Evolutionary conservation across 495 filamentous ascomycete species (phyloP), one percentile per base, ranked within the genome.

Genomic region (Trichoderma erinaceum): DNA sequence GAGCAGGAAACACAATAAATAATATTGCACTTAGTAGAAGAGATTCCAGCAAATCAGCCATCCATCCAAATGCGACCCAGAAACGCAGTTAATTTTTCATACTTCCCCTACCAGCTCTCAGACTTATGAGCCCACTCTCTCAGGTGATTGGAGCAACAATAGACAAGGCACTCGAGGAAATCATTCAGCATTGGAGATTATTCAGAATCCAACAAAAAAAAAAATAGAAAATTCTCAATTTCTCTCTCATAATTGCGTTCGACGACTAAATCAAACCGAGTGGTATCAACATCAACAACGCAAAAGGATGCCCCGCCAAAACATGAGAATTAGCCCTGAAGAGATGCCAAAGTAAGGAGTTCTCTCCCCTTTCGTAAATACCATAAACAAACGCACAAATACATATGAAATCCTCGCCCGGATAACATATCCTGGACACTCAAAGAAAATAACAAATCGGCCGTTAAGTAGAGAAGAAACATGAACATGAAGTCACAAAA

Each of bases 201-300:
- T 29, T 8, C 0, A 32, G 29, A 13, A 16, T n/a, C 27, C 41
- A 70, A 63, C 70, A 68, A 56, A 67, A 67, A 70, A 63, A 32
- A 69, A n/a, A n/a, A n/a, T 56, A 69, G 67, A 50, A n/a, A 15
- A 61, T 29, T 29, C 56, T 61, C 56, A 61, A 61, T 61, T 61
- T 61, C 56, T 61, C 25, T 58, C 56, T 23, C 23, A 61, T 52
- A 58, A 38, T 50, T 16, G 65, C 56, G 66, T 67, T 69, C 41
- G 58, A 68, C 41, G 63, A 65, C 71, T 27, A 69, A 68, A 68
- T 65, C 35, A 63, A 63, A 70, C 27, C 75, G 69, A 70, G 75
- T 73, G 69, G 68, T 73, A 76, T 76, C 67, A 66, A 66, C 35
- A 66, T 23, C 25, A 48, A 66, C 25, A 48, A 66, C 16, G 25